Percentiles rank a stretch among this genome's conserved stretches.
phyloP scores from a whole-genome alignment of 768 basidiomycete genomes.

The Coprinopsis strossmayeri region DNA sequence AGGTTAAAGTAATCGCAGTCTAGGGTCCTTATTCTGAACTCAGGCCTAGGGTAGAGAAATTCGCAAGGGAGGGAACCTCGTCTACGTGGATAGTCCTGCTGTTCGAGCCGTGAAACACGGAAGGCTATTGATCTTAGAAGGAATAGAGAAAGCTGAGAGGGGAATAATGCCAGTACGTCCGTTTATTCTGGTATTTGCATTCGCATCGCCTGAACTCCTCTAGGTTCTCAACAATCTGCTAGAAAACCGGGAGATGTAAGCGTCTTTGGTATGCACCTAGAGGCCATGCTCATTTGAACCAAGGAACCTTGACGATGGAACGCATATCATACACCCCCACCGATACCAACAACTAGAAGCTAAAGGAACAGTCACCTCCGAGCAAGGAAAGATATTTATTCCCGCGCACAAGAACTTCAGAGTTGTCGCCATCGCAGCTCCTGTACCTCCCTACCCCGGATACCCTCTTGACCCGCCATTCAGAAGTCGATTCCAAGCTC shows the following conservation, averaged over 20 bases:
- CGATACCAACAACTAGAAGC: conserved; percentile 46
- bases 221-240: conserved; percentile 59
- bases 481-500: conserved; percentile 61
- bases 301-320: conserved; percentile 68
- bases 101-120: conserved; percentile 63
- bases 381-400: conserved; percentile 41
- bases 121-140: conserved; percentile 58
- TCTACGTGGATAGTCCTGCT: conserved; percentile 64
- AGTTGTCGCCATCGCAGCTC: conserved; percentile 63
- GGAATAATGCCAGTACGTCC: conserved; percentile 66
- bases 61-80: conserved; percentile 49
- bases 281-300: too few relatives aligned
- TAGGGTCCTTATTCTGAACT: too few relatives aligned
- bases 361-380: conserved; percentile 19
- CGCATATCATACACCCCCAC: conserved; percentile 61
- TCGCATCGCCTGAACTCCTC: too few relatives aligned
- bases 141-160: conserved; percentile 66
- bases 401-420: conserved; percentile 64
- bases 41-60: conserved; percentile 51
- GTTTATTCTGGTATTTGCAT: too few relatives aligned
- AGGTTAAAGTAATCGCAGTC: too few relatives aligned
- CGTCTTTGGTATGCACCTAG: background rate
- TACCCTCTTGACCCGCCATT: conserved; percentile 64
- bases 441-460: conserved; percentile 62
- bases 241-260: conserved; percentile 66